Conservation (phyloP, 2,329 filamentous ascomycete species). For the Leptosphaerulina australis region DNA sequence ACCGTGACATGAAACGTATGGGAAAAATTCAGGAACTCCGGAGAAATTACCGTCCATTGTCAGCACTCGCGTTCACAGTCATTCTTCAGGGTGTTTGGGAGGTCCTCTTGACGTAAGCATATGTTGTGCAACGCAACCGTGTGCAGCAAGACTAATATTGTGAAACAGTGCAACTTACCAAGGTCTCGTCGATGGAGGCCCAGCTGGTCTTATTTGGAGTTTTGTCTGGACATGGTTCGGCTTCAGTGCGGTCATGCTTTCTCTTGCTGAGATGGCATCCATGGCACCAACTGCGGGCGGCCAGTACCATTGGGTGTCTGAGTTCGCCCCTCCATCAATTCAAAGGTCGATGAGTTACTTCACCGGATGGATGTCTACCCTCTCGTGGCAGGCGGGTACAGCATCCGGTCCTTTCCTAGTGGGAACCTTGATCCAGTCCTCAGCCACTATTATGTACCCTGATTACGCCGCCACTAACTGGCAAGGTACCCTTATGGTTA, state of each 20-base stretch:
- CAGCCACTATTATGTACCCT: slow-evolving; percentile 51
- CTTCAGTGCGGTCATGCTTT: slow-evolving; percentile 40
- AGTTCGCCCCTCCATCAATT: slow-evolving; percentile 37
- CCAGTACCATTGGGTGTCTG: slow-evolving; percentile 47
- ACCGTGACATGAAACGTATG: slow-evolving; percentile 42
- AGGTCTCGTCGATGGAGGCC: slow-evolving; percentile 42
- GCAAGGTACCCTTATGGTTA: slow-evolving; percentile 58
- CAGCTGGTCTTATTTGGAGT: slow-evolving; percentile 44
- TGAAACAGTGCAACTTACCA: slow-evolving; percentile 32
- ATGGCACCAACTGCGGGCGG: slow-evolving; percentile 46
- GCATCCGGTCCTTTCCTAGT: slow-evolving; percentile 57
- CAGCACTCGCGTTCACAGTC: slow-evolving; percentile 42
- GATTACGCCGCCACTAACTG: slow-evolving; percentile 52
- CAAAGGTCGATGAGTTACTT: slow-evolving; percentile 39
- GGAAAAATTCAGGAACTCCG: slow-evolving; percentile 43
- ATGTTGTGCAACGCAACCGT: not conserved
- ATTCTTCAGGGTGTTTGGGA: slow-evolving; percentile 46
- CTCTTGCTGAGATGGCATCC: slow-evolving; percentile 45
- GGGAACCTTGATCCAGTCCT: slow-evolving; percentile 56
- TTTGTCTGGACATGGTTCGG: slow-evolving; percentile 46
- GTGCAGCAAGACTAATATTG: slow-evolving; percentile 11
- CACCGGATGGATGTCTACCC: slow-evolving; percentile 56
- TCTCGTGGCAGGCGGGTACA: slow-evolving; percentile 58
- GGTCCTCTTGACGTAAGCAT: slow-evolving; percentile 39
- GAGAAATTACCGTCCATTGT: slow-evolving; percentile 44